Base-by-base conservation (phyloP, 2,329 filamentous ascomycete genomes). In the Botrytis squamosa region DNA sequence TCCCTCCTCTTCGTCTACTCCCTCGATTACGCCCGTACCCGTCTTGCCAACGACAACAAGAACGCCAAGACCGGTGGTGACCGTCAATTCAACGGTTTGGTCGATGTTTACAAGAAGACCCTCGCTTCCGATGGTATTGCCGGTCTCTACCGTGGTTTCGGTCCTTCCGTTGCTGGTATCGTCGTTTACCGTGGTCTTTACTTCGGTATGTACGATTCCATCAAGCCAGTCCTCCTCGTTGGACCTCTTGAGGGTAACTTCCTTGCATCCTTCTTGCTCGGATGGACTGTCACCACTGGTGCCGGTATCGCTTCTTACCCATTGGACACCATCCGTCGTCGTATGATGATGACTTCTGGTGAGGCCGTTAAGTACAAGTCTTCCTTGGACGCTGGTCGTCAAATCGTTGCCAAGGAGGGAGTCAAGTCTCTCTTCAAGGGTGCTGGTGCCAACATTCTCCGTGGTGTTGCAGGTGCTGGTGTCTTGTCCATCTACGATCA, bases 141-240 rank as follows among this genome's bases (percentile, higher is more conserved):
- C 84, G 96, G 96, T 97, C 95, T 99, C 84, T 99, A 99, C 94
- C 96, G 96, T 97, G 96, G 96, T 90, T 99, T 99, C 93, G 94
- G 95, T 90, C 96, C 97, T 86, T 99, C 96, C 84, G 96, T 99
- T 84, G 90, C 93, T 86, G 96, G 96, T 92, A 99, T 99, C 87
- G 87, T 99, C 83, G 96, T 99, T 88, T 99, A 99, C 94, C 96
- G 96, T 94, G 96, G 96, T 98, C 94, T 99, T 83, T 99, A 99
- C 95, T 99, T 99, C 93, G 96, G 96, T 85, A 93, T 99, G 93
- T 99, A 99, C 94, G 96, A 99, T 89, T 99, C 96, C 82, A 92
- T 99, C 91, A 99, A 99, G 94, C 96, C 96, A 82, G 93, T 98
- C 84, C 86, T 98, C 87, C 94, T 99, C 80, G 90, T 92, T 85